Evolutionary conservation across 257 asterid species (phyloP), one percentile per base, ranked within the genome.

Genomic region (Jacaranda copaia): DNA sequence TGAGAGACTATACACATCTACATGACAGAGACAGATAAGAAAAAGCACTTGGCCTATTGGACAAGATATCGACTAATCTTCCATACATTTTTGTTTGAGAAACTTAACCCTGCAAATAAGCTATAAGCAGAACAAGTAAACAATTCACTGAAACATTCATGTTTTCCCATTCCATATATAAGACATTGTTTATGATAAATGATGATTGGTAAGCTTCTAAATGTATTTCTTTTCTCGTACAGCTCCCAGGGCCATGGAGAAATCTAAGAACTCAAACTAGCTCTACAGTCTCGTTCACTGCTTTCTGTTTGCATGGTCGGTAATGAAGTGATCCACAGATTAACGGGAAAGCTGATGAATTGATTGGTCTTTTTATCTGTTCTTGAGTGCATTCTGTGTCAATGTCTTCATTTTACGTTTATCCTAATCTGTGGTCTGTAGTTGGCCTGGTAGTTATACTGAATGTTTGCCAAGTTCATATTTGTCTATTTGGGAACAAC

Each of bases 211-310:
- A 56, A 11, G 52, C 4, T 20, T 51, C 75, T 42, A 10, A 15
- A 32, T 20, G 40, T 15, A 7, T 40, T 63, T 60, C 11, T 9
- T 73, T 19, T 81, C 25, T 51, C 59, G 65, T 69, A 74, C 88
- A 85, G 94, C 92, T 74, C 94, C 94, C 3, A 79, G 90, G 85
- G 83, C 88, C 0, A 68, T 79, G 81, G 94, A 87, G 81, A 89
- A 84, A 83, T 77, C 86, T 81, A 87, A 84, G 87, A 86, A 82
- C 83, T 77, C 78, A 80, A 86, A 64, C 81, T 89, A 81, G 86
- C 19, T 68, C 43, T 12, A 53, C n/a, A 8, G 75, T 73, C 57
- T 2, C 7, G 35, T 49, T 25, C 32, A 25, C 32, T 74, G 84
- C 68, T 73, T 70, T 75, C 79, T 71, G 74, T 72, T 63, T 36